Percentiles rank a stretch among this genome's conserved stretches.
These are phyloP conservation scores for Mrakia blollopis DNA, from an alignment of 768 basidiomycete species.

Conservation along the genomic window DNA sequence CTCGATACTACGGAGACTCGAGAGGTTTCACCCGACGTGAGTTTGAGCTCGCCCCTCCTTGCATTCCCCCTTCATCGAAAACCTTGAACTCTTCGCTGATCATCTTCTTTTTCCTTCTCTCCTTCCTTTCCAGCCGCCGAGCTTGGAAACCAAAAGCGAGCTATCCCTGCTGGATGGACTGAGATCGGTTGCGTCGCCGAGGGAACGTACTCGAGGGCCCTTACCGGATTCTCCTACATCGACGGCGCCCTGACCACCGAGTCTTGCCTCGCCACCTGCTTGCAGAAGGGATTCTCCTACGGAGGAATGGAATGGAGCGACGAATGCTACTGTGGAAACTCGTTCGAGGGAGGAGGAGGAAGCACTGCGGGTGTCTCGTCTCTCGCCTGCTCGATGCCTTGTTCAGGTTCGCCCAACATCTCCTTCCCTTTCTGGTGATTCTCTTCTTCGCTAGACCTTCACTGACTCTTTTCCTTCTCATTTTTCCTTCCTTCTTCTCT, in stretches of 20 bases:
- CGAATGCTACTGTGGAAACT: constrained; percentile 59
- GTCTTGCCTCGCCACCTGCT: constrained; percentile 60
- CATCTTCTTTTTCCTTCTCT: not conserved
- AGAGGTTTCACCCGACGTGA: constrained; percentile 30
- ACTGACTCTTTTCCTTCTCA: not conserved
- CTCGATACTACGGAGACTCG: constrained; percentile 32
- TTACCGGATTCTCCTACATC: constrained; percentile 51
- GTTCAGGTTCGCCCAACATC: constrained; percentile 50
- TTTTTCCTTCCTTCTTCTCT: not conserved
- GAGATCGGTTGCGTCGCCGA: constrained; percentile 45
- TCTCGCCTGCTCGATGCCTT: constrained; percentile 62
- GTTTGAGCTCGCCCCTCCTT: not conserved
- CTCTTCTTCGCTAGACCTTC: not conserved
- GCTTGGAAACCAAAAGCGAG: constrained; percentile 17
- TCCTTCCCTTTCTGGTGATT: not conserved
- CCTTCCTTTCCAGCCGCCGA: constrained; percentile 12
- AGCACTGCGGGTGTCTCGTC: constrained; percentile 42
- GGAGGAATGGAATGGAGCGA: constrained; percentile 62
- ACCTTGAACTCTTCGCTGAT: not conserved
- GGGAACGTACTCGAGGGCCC: constrained; percentile 59
- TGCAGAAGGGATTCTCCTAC: constrained; percentile 55
- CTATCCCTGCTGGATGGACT: constrained; percentile 38
- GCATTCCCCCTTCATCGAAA: not conserved
- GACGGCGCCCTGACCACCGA: constrained; percentile 61
- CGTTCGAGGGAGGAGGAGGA: constrained; percentile 59